These are phyloP conservation scores for Talaromyces sp. DNA, from an alignment of 2,329 filamentous ascomycete species.

Conservation along the genomic window DNA sequence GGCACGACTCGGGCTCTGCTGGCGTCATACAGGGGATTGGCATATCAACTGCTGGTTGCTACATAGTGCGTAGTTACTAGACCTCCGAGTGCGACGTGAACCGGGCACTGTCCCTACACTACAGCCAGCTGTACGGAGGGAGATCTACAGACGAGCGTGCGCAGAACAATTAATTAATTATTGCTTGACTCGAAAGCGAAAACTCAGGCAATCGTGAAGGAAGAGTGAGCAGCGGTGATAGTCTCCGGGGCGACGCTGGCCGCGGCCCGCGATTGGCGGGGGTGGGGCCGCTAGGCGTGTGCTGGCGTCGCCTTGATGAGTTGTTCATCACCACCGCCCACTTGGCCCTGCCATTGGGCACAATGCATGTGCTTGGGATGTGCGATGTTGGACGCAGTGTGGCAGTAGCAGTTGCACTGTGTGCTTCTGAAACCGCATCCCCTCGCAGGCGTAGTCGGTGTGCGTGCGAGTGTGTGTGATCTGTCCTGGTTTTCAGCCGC, in stretches of 20 bases:
- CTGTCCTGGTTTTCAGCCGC: not conserved
- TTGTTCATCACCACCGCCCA: conserved; percentile 6
- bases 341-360: not conserved
- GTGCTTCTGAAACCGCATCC: not conserved
- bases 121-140: too few relatives aligned
- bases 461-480: not conserved
- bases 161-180: too few relatives aligned
- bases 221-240: not conserved
- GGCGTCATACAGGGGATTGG: not conserved
- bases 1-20: not conserved
- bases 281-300: conserved; percentile 11
- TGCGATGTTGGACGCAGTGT: too few relatives aligned
- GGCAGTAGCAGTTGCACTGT: not conserved
- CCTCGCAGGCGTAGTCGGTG: not conserved
- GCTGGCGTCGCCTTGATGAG: conserved; percentile 11
- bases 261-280: conserved; percentile 8
- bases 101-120: too few relatives aligned
- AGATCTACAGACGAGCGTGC: too few relatives aligned
- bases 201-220: not conserved
- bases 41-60: not conserved
- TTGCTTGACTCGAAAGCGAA: not conserved
- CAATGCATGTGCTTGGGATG: not conserved
- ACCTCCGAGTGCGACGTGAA: not conserved
- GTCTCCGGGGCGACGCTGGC: conserved; percentile 9
- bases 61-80: not conserved